Percentiles rank a stretch among this genome's conserved stretches.
These are phyloP conservation scores for Salix dunnii DNA, from an alignment of 345 rosid genomes.

Conservation along the genomic window DNA sequence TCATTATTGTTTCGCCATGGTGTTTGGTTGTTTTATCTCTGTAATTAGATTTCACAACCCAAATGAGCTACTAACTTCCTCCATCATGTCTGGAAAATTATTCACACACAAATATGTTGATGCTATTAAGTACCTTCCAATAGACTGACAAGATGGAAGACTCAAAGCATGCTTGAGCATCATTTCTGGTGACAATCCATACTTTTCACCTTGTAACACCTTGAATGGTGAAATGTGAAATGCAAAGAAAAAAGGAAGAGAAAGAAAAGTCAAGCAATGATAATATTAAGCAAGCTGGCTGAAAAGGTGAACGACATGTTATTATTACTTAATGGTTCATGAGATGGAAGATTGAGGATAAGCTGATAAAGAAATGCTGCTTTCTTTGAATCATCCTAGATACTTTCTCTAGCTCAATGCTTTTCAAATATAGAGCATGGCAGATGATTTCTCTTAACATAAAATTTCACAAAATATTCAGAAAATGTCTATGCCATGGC, in stretches of 20 bases:
- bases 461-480: neutral
- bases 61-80: conserved; percentile 27
- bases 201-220: conserved; percentile 36
- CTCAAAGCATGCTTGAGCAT: conserved; percentile 51
- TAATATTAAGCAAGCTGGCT: neutral
- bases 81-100: neutral
- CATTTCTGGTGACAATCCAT: conserved; percentile 43
- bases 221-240: conserved; percentile 13
- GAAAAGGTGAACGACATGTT: neutral
- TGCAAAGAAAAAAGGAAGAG: neutral
- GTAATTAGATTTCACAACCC: conserved; percentile 25
- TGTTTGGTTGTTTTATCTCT: conserved; percentile 49
- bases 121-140: conserved; percentile 43
- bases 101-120: neutral
- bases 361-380: neutral
- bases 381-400: neutral
- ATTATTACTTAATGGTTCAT: neutral
- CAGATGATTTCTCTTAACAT: conserved; percentile 1
- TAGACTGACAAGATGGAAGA: conserved; percentile 53
- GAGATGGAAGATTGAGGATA: neutral
- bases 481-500: neutral
- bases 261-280: neutral
- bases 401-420: neutral
- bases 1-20: conserved; percentile 44
- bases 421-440: neutral